Conservation (phyloP, 169 alveolate genomes). For the Plasmodium cynomolgi region DNA sequence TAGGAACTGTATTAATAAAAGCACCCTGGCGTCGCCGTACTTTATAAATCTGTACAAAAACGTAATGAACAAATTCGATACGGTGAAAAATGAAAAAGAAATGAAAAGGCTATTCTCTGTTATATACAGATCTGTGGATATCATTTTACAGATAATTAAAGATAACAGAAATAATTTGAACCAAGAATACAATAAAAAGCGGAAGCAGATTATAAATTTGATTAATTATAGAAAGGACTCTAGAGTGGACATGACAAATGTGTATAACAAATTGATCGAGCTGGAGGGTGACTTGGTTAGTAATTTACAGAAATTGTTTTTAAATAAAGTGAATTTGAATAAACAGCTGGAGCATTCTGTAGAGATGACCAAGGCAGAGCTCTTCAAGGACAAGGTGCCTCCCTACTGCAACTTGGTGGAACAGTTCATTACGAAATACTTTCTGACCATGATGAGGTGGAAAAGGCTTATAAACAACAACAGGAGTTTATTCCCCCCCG, state of each 20-base stretch:
- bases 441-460: constrained; percentile 32
- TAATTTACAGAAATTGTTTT: constrained; percentile 2
- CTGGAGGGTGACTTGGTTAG: constrained; percentile 11
- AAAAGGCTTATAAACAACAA: not conserved
- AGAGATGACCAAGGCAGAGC: not conserved
- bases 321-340: constrained; percentile 22
- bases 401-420: constrained; percentile 12
- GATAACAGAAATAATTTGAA: constrained; percentile 1
- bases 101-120: not conserved
- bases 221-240: not conserved
- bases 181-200: not conserved
- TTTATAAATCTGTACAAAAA: not conserved
- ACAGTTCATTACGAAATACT: constrained; percentile 15
- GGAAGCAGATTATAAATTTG: constrained; percentile 15
- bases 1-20: not conserved
- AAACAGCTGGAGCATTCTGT: constrained; percentile 33
- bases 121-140: constrained; percentile 30
- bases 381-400: constrained; percentile 28
- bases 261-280: constrained; percentile 13
- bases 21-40: not conserved
- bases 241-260: not conserved
- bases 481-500: constrained; percentile 1
- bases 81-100: not conserved
- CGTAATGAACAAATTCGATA: constrained; percentile 3
- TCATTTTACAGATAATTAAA: not conserved